Base-by-base conservation (phyloP, 805 yeast species). In the Ogataea nonfermentans region DNA sequence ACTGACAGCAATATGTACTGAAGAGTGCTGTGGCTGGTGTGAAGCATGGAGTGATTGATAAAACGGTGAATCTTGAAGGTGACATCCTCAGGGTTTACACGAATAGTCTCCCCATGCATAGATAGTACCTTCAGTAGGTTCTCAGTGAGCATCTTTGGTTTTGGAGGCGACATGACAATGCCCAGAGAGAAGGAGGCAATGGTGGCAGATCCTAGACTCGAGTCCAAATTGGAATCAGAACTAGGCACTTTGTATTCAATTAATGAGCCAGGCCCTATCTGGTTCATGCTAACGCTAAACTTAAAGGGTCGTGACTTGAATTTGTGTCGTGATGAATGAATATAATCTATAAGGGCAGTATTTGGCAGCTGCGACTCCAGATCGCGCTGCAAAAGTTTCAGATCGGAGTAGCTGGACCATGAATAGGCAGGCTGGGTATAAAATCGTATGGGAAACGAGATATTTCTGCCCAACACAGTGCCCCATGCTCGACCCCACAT, bases 41-140 rank as follows among this genome's bases (percentile, higher is more conserved):
- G 9, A 3, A 29, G 5, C 16, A n/a, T 13, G 4, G 19, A n/a
- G 4, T 32, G 37, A 3, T 5, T 8, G n/a, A 53, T 34, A 23
- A 53, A 51, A 3, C 38, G 25, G 9, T 44, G 43, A n/a, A 45
- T 17, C 10, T 33, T 25, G 28, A 55, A 52, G 1, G 41, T 73
- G 43, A 81, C 80, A 61, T 67, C 73, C 31, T 62, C 66, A 24
- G 67, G 75, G 4, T 70, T 66, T 4, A 73, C 70, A 12, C 68
- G 72, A 4, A 71, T 73, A 43, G 78, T 81, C 44, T 81, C 83
- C 12, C 73, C 72, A 24, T 65, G 40, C 8, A 51, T 36, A 25
- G 47, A 31, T 13, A 54, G 33, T 3, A 53, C 41, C 10, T 38
- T 24, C 14, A 38, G 30, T 4, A 17, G 25, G 10, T 34, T 28